Base-by-base conservation (phyloP, 331 rosid genomes). In the Rhamnella rubrinervis region DNA sequence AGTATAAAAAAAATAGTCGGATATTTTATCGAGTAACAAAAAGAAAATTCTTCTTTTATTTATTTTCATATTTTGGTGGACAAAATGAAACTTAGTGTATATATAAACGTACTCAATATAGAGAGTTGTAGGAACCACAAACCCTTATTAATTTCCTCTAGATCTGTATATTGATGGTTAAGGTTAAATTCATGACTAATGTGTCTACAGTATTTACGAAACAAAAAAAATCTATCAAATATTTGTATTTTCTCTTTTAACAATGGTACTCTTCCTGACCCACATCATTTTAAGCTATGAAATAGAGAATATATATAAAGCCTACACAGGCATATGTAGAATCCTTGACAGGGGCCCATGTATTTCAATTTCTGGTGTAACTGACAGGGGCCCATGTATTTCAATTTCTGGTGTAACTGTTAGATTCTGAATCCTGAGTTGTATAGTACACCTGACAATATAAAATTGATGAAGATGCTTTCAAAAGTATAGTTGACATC, bases 21-120 rank as follows among this genome's bases (percentile, higher is more conserved):
- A 18, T 10, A 18, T 6, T 40, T 23, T 47, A 38, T 66, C 1
- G 46, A n/a, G 9, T 25, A 25, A 28, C n/a, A 60, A 47, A 23
- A 20, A 52, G 49, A 57, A 55, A 44, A 19, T 53, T 37, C 23
- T 55, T 41, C 55, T 64, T 73, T 75, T 67, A 14, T 72, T 47
- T 66, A 38, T 67, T 59, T 64, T 70, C 39, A 80, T 75, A 35
- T 81, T 71, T 65, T 77, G 70, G 66, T 68, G 71, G 65, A 67
- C 63, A 58, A 8, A 62, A 21, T 63, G 59, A 58, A 75, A 68
- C 61, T 58, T 46, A 13, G 35, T 31, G 35, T 31, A 31, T 4
- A 31, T 47, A 16, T 47, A 8, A 25, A 1, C 41, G 12, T 55
- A 31, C 5, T 40, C 18, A 31, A 31, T 31, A 31, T 31, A 31